Evolutionary conservation across 176 grass and related monocot species (phyloP).

Genomic region (Tillandsia fasciculata): DNA sequence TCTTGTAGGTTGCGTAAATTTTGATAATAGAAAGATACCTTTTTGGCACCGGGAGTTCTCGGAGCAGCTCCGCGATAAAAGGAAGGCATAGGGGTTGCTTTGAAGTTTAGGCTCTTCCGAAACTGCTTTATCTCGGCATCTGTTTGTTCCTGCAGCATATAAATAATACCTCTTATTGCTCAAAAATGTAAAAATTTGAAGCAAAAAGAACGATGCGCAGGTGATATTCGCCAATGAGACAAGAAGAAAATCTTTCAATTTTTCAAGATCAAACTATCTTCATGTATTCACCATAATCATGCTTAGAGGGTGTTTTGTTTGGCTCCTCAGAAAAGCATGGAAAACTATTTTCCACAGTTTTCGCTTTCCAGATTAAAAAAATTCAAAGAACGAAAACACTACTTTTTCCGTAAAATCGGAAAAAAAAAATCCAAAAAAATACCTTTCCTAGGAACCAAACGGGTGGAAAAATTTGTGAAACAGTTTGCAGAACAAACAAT

Average conservation of each 20-base stretch:
- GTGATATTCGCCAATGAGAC: too few species aligned
- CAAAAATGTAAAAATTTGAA: background rate
- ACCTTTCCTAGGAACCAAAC: too few species aligned
- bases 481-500: background rate
- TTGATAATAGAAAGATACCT: background rate
- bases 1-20: background rate
- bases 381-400: too few species aligned
- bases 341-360: too few species aligned
- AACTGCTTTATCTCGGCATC: slow-evolving; percentile 18
- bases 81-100: slow-evolving; percentile 27
- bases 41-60: background rate
- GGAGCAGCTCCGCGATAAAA: slow-evolving; percentile 6
- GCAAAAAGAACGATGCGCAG: background rate
- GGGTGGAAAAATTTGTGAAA: background rate
- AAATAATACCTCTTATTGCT: background rate
- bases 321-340: too few species aligned
- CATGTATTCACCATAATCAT: too few species aligned
- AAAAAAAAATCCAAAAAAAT: too few species aligned
- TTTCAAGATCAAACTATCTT: too few species aligned
- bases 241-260: too few species aligned
- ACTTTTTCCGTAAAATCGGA: too few species aligned
- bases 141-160: slow-evolving; percentile 12
- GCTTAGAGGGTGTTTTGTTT: too few species aligned
- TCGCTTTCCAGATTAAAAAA: too few species aligned
- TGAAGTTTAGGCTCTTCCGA: slow-evolving; percentile 22